A percentile compares a stretch with the other conserved stretches of the same genome.
These are phyloP conservation scores for Ganoderma meredithae DNA, from an alignment of 1,284 basidiomycete genomes.

Conservation along the genomic window DNA sequence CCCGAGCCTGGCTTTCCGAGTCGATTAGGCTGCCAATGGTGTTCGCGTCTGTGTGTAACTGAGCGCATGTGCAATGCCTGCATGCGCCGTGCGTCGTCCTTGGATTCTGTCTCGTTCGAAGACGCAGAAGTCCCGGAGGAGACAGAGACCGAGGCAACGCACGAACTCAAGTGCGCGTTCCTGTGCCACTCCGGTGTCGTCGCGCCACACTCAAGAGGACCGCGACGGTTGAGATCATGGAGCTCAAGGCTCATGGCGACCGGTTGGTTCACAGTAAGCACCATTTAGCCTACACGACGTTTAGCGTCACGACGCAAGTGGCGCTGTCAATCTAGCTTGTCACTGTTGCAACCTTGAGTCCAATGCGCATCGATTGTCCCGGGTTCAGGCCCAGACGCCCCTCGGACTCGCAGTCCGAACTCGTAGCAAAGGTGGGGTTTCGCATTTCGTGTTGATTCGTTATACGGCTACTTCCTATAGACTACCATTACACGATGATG, in stretches of 20 bases:
- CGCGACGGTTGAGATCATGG: constrained; percentile 5
- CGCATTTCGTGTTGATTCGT: constrained; percentile 35
- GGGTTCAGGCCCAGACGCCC: not conserved
- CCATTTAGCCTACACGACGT: not conserved
- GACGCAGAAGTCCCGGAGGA: not conserved
- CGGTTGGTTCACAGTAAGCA: not conserved
- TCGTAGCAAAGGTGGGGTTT: constrained; percentile 11
- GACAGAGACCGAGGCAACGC: constrained; percentile 3
- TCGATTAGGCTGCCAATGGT: not conserved
- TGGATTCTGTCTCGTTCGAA: not conserved
- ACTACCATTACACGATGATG: constrained; percentile 37
- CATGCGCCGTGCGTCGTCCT: not conserved
- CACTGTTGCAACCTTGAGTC: not conserved
- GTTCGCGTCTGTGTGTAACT: not conserved
- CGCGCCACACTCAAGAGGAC: constrained; percentile 8
- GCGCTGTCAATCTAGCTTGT: constrained; percentile 11
- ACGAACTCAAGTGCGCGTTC: not conserved
- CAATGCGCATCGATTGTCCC: not conserved
- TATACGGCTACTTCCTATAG: constrained; percentile 39
- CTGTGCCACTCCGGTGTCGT: constrained; percentile 24
- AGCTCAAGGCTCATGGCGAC: constrained; percentile 5
- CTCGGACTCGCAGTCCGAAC: not conserved
- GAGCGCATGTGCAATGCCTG: not conserved
- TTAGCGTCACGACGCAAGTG: constrained; percentile 22
- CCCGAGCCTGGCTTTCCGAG: not conserved